Percentiles rank a stretch among this genome's conserved stretches.
Evolutionary conservation across 2,329 filamentous ascomycete genomes (phyloP).

Genomic region (Triangularia verruculosa): DNA sequence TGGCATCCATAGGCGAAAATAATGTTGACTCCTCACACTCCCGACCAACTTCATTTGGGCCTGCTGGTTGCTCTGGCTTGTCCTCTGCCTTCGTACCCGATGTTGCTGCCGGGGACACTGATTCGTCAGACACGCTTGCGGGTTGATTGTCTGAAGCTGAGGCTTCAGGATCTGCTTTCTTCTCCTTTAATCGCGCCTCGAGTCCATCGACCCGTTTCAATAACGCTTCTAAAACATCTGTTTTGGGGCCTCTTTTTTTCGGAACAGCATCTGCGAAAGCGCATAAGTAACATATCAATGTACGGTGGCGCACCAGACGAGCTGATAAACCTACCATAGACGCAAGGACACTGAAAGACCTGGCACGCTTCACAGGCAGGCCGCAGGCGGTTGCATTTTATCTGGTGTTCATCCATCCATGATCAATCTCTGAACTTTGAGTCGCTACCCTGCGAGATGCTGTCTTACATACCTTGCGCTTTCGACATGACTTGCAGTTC

Average conservation of each 20-base stretch:
- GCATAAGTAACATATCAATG: conserved; percentile 3
- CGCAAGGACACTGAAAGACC: conserved; percentile 82
- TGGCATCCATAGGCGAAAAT: conserved; percentile 42
- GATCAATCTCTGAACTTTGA: not conserved
- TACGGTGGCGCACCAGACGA: not conserved
- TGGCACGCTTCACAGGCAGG: conserved; percentile 87
- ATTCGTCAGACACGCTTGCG: conserved; percentile 23
- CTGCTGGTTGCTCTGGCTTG: conserved; percentile 40
- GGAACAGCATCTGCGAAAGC: conserved; percentile 69
- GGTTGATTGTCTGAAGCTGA: conserved; percentile 30
- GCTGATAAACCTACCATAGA: conserved; percentile 65
- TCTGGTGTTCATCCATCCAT: conserved; percentile 48
- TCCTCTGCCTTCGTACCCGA: conserved; percentile 31
- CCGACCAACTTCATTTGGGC: conserved; percentile 36
- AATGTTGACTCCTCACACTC: conserved; percentile 39
- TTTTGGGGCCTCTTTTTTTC: conserved; percentile 87
- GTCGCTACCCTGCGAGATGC: not conserved
- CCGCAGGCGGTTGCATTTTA: conserved; percentile 84
- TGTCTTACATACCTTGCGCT: conserved; percentile 68
- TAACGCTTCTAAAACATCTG: conserved; percentile 80
- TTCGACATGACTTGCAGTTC: conserved; percentile 94
- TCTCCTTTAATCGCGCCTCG: conserved; percentile 73
- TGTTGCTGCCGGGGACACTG: conserved; percentile 20
- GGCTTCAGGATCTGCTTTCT: conserved; percentile 44
- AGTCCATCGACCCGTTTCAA: conserved; percentile 82